phyloP scores from a whole-genome alignment of 2,329 filamentous ascomycete genomes.

The Aspergillus pseudonomiae region DNA sequence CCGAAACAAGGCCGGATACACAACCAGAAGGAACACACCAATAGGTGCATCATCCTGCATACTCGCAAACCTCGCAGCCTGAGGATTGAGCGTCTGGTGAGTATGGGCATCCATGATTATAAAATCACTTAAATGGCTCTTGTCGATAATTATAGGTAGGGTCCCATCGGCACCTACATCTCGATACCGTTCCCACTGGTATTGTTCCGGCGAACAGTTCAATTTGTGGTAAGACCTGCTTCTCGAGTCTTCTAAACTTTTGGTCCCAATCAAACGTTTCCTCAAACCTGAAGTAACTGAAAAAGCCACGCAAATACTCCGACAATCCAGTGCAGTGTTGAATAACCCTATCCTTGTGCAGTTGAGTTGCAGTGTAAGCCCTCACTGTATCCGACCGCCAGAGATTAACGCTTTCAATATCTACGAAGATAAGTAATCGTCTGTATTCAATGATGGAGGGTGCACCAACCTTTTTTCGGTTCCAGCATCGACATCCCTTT shows the following conservation, averaged over 20 bases:
- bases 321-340: neutral
- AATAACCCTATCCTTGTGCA: neutral
- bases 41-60: neutral
- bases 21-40: neutral
- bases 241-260: neutral
- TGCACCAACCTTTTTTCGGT: slow-evolving; percentile 1
- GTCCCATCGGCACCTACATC: neutral
- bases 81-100: slow-evolving; percentile 2
- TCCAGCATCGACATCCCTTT: neutral
- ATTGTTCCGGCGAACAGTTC: neutral
- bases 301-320: neutral
- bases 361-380: slow-evolving; percentile 1
- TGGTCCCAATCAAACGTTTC: neutral
- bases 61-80: neutral
- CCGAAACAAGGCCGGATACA: slow-evolving; percentile 10
- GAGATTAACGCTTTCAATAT: neutral
- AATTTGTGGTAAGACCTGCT: neutral
- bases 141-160: neutral
- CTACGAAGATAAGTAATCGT: neutral
- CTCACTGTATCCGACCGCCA: slow-evolving; percentile 13
- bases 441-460: neutral
- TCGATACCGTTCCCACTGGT: slow-evolving; percentile 3
- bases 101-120: slow-evolving; percentile 8
- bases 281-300: neutral
- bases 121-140: neutral